These are phyloP conservation scores for Penicillium waksmanii DNA, from an alignment of 495 filamentous ascomycete genomes.

Conservation along the genomic window DNA sequence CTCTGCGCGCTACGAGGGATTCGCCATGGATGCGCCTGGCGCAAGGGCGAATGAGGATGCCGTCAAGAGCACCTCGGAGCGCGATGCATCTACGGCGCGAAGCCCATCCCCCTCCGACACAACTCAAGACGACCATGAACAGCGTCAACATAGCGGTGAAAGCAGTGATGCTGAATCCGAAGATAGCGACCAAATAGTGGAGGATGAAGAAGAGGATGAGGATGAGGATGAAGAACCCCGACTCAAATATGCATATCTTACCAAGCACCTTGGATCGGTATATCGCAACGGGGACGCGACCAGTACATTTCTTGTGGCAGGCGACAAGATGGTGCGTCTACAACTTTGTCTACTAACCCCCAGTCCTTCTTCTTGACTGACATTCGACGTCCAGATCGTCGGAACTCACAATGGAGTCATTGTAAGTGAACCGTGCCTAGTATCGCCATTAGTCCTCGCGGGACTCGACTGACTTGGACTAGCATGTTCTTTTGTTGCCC, in stretches of 20 bases:
- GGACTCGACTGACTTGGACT: slow-evolving; percentile 26
- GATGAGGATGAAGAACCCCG: slow-evolving; percentile 95
- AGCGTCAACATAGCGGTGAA: slow-evolving; percentile 18
- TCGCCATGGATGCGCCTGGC: slow-evolving; percentile 52
- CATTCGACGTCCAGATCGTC: slow-evolving; percentile 62
- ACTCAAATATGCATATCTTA: slow-evolving; percentile 88
- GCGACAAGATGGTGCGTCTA: slow-evolving; percentile 87
- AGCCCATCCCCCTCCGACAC: slow-evolving; percentile 26
- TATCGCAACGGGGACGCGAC: slow-evolving; percentile 96
- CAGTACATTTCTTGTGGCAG: slow-evolving; percentile 83
- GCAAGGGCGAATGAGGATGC: slow-evolving; percentile 36
- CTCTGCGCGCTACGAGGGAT: slow-evolving; percentile 37
- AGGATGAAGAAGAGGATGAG: slow-evolving; percentile 28
- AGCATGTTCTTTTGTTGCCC: slow-evolving; percentile 88
- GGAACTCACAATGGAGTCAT: slow-evolving; percentile 98
- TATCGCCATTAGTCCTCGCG: background rate
- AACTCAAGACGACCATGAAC: slow-evolving; percentile 26
- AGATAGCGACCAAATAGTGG: slow-evolving; percentile 12
- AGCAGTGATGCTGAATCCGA: slow-evolving; percentile 29
- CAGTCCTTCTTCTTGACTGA: slow-evolving; percentile 17
- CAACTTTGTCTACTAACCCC: background rate
- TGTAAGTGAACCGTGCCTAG: slow-evolving; percentile 56
- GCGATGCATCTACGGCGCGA: slow-evolving; percentile 25
- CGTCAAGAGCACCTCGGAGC: slow-evolving; percentile 23
- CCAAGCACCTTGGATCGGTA: slow-evolving; percentile 73